These are phyloP conservation scores for Tricholoma hemisulphureum DNA, from an alignment of 768 basidiomycete genomes.

Conservation along the genomic window DNA sequence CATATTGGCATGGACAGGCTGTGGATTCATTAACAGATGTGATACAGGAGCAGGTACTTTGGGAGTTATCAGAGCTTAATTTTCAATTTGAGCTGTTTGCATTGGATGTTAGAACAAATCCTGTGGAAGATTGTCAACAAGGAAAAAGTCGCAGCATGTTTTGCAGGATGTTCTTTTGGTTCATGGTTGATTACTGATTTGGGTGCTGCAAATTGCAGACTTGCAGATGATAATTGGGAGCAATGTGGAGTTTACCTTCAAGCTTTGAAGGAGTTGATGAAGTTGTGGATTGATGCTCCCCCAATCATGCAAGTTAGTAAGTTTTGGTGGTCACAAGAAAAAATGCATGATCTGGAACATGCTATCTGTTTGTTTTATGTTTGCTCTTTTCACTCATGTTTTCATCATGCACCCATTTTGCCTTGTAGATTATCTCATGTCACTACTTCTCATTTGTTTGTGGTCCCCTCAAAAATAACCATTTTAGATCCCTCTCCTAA, in stretches of 20 bases:
- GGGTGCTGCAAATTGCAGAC: conserved; percentile 4
- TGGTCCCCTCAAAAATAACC: neutral
- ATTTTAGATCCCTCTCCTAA: neutral
- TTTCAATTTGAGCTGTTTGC: conserved; percentile 20
- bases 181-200: conserved; percentile 1
- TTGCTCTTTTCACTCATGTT: neutral
- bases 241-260: neutral
- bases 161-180: neutral
- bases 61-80: conserved; percentile 18
- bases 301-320: too few species aligned
- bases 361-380: neutral
- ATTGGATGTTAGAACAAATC: conserved; percentile 13
- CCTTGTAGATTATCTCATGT: neutral
- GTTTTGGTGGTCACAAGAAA: neutral
- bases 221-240: conserved; percentile 3
- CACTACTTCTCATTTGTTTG: neutral
- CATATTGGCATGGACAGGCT: neutral
- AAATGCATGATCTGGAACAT: neutral
- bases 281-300: neutral
- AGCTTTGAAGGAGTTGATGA: neutral
- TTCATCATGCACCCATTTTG: neutral
- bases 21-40: neutral
- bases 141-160: neutral
- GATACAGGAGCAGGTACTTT: conserved; percentile 14
- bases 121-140: neutral